Conservation (phyloP, 371 early-diverging fungal genomes). For the Rhizopus sp. region DNA sequence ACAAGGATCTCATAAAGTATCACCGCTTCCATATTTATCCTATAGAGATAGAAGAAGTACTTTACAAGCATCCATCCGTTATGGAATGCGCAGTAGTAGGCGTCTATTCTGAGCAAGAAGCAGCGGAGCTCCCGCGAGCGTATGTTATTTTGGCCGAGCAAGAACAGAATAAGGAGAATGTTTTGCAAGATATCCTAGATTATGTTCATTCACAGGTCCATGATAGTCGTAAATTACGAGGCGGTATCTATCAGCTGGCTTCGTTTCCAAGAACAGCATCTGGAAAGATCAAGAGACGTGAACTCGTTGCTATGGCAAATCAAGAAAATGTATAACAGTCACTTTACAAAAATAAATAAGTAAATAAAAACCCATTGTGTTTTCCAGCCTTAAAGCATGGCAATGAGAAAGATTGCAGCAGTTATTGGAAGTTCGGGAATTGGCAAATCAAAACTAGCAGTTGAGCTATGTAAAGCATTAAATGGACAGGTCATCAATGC, state of each 20-base stretch:
- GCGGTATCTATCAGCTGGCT: conserved; percentile 74
- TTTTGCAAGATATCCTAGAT: conserved; percentile 27
- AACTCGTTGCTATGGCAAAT: too few relatives aligned
- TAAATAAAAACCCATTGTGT: neutral
- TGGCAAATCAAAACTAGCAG: conserved; percentile 90
- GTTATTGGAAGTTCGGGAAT: conserved; percentile 92
- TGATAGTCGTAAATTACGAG: conserved; percentile 76
- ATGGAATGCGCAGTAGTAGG: conserved; percentile 78
- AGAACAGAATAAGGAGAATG: conserved; percentile 16
- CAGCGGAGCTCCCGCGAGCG: conserved; percentile 81
- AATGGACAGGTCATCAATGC: conserved; percentile 94
- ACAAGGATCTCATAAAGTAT: conserved; percentile 79
- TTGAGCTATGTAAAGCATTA: conserved; percentile 81
- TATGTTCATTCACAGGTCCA: conserved; percentile 70
- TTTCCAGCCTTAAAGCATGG: conserved; percentile 4
- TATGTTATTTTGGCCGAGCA: conserved; percentile 64
- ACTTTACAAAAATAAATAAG: neutral
- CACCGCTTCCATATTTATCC: conserved; percentile 82
- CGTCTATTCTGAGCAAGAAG: conserved; percentile 47
- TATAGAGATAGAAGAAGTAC: conserved; percentile 74
- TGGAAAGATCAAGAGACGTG: conserved; percentile 78
- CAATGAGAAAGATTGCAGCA: conserved; percentile 42
- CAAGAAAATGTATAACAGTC: neutral
- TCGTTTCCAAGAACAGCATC: conserved; percentile 76
- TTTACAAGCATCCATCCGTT: conserved; percentile 67